Evolutionary conservation across 306 rosid genomes (phyloP), one percentile per base, ranked within the genome.

Genomic region (Herpetospermum pedunculosum): DNA sequence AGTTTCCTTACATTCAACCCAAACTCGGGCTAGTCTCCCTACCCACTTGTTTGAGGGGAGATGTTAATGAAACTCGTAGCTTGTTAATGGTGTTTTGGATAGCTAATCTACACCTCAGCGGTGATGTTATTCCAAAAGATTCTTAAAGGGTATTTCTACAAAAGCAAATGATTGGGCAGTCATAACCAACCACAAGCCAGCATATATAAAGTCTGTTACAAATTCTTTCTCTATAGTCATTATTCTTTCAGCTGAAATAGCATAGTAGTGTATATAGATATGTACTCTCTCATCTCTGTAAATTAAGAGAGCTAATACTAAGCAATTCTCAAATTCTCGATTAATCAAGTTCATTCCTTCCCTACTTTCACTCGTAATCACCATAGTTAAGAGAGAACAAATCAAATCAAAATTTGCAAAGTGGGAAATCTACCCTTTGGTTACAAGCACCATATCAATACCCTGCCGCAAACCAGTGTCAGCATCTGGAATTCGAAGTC

Each of bases 401-500:
- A 52, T 16, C 2, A 48, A 44, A 48, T 28, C 40, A 16, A 57
- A 76, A 30, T 25, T 9, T 2, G 55, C 15, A 48, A 77, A 10
- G 44, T 1, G 9, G 16, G 12, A 74, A 29, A 53, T 30, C 46
- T 81, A 92, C 97, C 82, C 82, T 86, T 86, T 77, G 55, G 88
- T 85, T 74, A 79, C 74, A 25, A 78, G 92, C 81, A 94, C 92
- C 43, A 88, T 46, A 76, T 94, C 92, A 81, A 94, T 91, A 75
- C 75, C 81, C 87, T 89, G 96, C n/a, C 80, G 78, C 14, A 91
- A 78, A 64, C 87, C 83, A 41, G 94, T 79, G 63, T 91, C 97
- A n/a, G 97, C 90, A 77, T 93, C 98, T 0, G 98, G 98, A 78
- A 94, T 88, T 21, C 97, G 90, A 77, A 94, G 96, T 63, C 96